Conservation (phyloP, 345 rosid genomes). For the Draba incana region DNA sequence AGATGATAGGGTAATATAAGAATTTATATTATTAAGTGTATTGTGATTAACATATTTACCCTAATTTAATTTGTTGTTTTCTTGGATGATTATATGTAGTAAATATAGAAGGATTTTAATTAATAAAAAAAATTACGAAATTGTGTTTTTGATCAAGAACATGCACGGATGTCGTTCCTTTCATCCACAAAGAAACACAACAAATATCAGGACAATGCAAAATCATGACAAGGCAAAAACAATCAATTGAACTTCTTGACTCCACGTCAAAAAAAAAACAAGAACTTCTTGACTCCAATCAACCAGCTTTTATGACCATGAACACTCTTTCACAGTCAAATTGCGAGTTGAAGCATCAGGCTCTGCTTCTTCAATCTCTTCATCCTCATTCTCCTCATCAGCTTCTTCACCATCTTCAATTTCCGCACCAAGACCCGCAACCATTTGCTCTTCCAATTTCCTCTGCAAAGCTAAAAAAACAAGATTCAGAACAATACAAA, state of each 20-base stretch:
- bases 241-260: not conserved
- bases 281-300: not conserved
- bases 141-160: too few species aligned
- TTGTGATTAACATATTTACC: too few species aligned
- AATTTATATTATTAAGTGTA: too few species aligned
- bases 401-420: conserved; percentile 44
- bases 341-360: conserved; percentile 40
- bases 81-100: too few species aligned
- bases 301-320: not conserved
- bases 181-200: conserved; percentile 20
- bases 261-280: too few species aligned
- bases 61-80: too few species aligned
- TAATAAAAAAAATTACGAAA: too few species aligned
- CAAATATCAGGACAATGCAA: conserved; percentile 8
- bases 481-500: not conserved
- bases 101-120: too few species aligned
- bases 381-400: conserved; percentile 47
- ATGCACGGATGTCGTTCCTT: conserved; percentile 46
- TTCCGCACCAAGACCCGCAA: conserved; percentile 47
- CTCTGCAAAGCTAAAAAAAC: conserved; percentile 53
- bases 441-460: conserved; percentile 61
- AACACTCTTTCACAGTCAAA: not conserved
- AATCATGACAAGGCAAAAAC: not conserved
- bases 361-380: conserved; percentile 44
- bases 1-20: too few species aligned